Evolutionary conservation across 1,139 yeast species (phyloP), one percentile per base, ranked within the genome.

Genomic region (Nakaseomyces glabratus): DNA sequence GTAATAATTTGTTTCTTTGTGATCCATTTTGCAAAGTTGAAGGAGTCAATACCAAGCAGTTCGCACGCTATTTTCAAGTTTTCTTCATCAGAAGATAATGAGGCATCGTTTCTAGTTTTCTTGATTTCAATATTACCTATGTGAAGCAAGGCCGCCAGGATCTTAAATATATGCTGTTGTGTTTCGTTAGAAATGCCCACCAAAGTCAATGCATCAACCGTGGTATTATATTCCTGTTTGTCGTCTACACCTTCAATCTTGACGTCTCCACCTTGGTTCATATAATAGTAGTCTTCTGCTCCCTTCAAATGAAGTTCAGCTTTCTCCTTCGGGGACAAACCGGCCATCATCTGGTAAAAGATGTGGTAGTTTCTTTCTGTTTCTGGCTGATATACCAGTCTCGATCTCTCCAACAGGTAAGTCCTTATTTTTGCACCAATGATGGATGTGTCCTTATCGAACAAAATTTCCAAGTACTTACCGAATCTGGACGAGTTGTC

Each of bases 401-500:
- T 75, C 16, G 96, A 86, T 51, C 97, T 76, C 60, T 90, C 98
- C 51, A 90, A 70, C 47, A 90, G 68, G 56, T 88, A 90, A 0
- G 97, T 90, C 61, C 96, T 73, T 42, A 90, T 82, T 51, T 90
- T 72, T 7, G 98, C 97, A 51, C 98, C 98, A 49, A 85, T 80
- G 52, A 90, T 90, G 31, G 84, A 73, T 10, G 82, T 75, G 20
- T 71, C 57, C 24, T 69, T 61, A 59, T 86, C 81, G 55, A 90
- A 90, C 47, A 85, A 66, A 48, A 90, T 90, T 61, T 90, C 97
- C 53, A 90, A 69, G 57, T 90, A 90, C 60, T 90, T 90, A 56
- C 98, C 98, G 57, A 90, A 90, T 58, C 98, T 78, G 13, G 97
- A 88, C 25, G 97, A 90, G 61, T 90, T 90, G 61, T 90, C 97